A percentile compares a stretch with the other conserved stretches of the same genome.
Conservation (phyloP, 306 rosid species). For the Oxytropis ochrocephala region DNA sequence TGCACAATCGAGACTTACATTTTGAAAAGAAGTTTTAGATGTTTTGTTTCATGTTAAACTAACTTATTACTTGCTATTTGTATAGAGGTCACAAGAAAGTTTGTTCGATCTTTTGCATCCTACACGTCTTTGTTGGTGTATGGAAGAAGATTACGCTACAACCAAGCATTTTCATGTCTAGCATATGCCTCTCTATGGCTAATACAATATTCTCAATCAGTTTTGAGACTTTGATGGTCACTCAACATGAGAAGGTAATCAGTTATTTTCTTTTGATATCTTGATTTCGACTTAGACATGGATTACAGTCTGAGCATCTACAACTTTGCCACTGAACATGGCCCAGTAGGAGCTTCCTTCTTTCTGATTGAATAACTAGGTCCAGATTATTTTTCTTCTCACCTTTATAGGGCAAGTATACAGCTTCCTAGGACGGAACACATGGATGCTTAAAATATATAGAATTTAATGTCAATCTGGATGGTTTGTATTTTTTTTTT, state of each 20-base stretch:
- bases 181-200: constrained; percentile 60
- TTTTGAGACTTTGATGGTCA: constrained; percentile 86
- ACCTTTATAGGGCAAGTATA: not conserved
- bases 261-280: constrained; percentile 9
- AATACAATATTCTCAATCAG: constrained; percentile 65
- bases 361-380: constrained; percentile 18
- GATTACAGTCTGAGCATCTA: constrained; percentile 1
- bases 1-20: constrained; percentile 9
- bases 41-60: constrained; percentile 18
- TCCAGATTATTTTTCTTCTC: constrained; percentile 7
- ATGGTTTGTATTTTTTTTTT: constrained; percentile 12
- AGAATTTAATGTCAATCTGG: constrained; percentile 5
- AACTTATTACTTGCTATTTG: constrained; percentile 15
- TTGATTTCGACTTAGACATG: constrained; percentile 4
- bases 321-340: constrained; percentile 9
- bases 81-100: constrained; percentile 81
- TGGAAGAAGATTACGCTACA: constrained; percentile 64
- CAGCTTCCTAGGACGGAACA: not conserved
- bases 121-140: constrained; percentile 60
- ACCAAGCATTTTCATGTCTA: constrained; percentile 55
- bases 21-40: not conserved
- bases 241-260: constrained; percentile 80
- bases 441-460: constrained; percentile 5
- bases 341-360: constrained; percentile 10
- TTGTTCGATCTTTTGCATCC: constrained; percentile 59